Conservation (phyloP, 164 flowering plant species). For the Buxus sempervirens region DNA sequence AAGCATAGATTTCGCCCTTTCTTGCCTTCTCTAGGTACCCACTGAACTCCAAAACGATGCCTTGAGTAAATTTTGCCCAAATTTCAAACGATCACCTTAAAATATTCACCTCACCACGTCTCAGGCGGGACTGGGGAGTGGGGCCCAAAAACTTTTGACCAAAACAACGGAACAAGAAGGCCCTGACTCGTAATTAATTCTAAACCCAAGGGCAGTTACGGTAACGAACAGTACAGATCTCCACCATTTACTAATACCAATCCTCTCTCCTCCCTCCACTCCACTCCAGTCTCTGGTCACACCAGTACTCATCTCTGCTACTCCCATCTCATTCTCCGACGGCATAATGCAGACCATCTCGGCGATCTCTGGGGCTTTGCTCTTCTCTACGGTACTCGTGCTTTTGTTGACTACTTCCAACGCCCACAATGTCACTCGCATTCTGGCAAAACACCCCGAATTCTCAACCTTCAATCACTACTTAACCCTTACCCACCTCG, state of each 20-base stretch:
- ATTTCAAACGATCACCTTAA: no score
- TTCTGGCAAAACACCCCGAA: conserved; percentile 66
- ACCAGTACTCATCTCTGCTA: no score
- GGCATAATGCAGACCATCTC: conserved; percentile 15
- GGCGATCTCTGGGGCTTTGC: conserved; percentile 5
- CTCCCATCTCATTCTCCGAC: not conserved
- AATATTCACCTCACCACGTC: no score
- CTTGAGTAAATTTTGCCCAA: no score
- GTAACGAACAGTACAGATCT: not conserved
- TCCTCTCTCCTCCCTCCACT: conserved; percentile 15
- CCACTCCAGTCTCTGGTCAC: no score
- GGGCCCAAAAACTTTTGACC: no score
- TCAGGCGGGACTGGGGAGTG: no score
- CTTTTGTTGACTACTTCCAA: conserved; percentile 22
- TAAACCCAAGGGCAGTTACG: not conserved
- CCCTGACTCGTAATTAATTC: not conserved
- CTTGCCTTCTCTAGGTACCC: no score
- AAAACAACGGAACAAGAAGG: not conserved
- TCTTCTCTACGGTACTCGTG: conserved; percentile 18
- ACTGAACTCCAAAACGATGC: no score
- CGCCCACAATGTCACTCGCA: conserved; percentile 80
- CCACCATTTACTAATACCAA: conserved; percentile 10
- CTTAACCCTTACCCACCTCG: conserved; percentile 65
- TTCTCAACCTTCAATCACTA: conserved; percentile 87
- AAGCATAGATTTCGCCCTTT: no score